A percentile compares a stretch with the other conserved stretches of the same genome.
Evolutionary conservation across 192 early-diverging fungal species (phyloP).

Genomic region (Hyaloraphidium curvatum): DNA sequence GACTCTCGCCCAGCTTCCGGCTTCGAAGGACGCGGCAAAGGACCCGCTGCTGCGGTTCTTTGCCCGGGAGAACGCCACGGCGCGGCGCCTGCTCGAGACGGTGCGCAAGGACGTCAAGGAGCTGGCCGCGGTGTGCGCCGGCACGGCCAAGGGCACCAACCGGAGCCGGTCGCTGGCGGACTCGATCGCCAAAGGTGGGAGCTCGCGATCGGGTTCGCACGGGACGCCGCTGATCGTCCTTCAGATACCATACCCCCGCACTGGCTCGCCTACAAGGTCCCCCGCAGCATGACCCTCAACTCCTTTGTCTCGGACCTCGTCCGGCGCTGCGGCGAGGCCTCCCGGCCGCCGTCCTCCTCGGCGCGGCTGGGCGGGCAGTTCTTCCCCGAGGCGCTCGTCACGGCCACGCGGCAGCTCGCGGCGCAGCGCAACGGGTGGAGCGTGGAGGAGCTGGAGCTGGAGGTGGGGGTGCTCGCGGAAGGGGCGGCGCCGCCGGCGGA

Average conservation of each 20-base stretch:
- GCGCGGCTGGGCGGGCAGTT: constrained; percentile 73
- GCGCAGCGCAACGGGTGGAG: constrained; percentile 57
- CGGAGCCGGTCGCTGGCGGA: constrained; percentile 50
- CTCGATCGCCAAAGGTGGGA: constrained; percentile 38
- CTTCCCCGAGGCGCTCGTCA: constrained; percentile 77
- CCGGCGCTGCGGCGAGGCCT: constrained; percentile 48
- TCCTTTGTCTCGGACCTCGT: constrained; percentile 57
- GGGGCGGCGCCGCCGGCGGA: background rate
- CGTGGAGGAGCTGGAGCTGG: constrained; percentile 56
- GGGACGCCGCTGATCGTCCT: background rate
- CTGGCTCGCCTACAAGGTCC: constrained; percentile 50
- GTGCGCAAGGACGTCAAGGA: constrained; percentile 48
- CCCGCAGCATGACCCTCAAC: constrained; percentile 31
- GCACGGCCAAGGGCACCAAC: constrained; percentile 73
- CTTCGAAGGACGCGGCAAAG: constrained; percentile 14
- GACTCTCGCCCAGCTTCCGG: background rate
- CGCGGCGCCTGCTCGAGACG: constrained; percentile 27
- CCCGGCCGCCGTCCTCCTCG: too few relatives aligned
- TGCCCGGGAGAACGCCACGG: constrained; percentile 53
- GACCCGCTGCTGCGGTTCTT: constrained; percentile 69
- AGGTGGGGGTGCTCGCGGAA: constrained; percentile 8
- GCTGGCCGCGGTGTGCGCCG: constrained; percentile 44
- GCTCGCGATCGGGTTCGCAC: background rate
- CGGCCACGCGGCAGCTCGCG: constrained; percentile 68
- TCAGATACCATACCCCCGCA: constrained; percentile 42